Conservation (phyloP, 2,329 filamentous ascomycete genomes). For the Diaporthe vaccinii region DNA sequence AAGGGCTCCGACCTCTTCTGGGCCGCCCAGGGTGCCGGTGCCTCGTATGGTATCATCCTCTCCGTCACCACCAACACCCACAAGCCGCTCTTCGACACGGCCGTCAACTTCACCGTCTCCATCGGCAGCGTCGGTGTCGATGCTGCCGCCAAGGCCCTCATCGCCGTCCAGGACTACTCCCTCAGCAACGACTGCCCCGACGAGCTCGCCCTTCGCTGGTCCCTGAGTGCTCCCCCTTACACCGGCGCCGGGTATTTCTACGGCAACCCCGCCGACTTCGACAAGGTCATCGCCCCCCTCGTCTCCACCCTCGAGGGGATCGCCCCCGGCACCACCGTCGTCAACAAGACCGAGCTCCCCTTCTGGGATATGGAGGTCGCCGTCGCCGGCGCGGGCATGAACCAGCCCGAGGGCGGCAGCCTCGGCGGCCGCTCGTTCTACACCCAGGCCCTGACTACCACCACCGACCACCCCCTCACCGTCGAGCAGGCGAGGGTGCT, state of each 20-base stretch:
- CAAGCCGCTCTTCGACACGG: neutral
- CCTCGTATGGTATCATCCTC: slow-evolving; percentile 12
- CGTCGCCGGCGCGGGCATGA: slow-evolving; percentile 17
- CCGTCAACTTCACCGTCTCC: slow-evolving; percentile 17
- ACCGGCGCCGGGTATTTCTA: slow-evolving; percentile 16
- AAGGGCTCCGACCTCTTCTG: slow-evolving; percentile 18
- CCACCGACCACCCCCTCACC: slow-evolving; percentile 14
- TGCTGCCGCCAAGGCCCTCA: neutral
- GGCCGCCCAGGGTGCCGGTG: slow-evolving; percentile 14
- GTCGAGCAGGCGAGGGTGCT: slow-evolving; percentile 15
- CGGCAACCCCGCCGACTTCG: slow-evolving; percentile 11
- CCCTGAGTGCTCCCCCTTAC: slow-evolving; percentile 13
- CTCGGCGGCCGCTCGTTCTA: slow-evolving; percentile 18
- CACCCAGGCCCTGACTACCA: slow-evolving; percentile 20
- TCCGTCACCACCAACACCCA: slow-evolving; percentile 18
- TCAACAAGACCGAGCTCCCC: slow-evolving; percentile 15
- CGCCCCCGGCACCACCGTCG: neutral
- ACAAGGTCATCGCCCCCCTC: slow-evolving; percentile 2
- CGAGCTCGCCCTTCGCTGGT: slow-evolving; percentile 15
- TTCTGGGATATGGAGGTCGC: slow-evolving; percentile 26
- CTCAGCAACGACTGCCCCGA: slow-evolving; percentile 1
- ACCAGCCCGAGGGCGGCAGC: slow-evolving; percentile 18
- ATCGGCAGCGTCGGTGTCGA: slow-evolving; percentile 12
- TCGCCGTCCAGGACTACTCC: slow-evolving; percentile 17
- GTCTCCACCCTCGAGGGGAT: neutral